Conservation (phyloP, 345 rosid species). For the Balakata baccata region DNA sequence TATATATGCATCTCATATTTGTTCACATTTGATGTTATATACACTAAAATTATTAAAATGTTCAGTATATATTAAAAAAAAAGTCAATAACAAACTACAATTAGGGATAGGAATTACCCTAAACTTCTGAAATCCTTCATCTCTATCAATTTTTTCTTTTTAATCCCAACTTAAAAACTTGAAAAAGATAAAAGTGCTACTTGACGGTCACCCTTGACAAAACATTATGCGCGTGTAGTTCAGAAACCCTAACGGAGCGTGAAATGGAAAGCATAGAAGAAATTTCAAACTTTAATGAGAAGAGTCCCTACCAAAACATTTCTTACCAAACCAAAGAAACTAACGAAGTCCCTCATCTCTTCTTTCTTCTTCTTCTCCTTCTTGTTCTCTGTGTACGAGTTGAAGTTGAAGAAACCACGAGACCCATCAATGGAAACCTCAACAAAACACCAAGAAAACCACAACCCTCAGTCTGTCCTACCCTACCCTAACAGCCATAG, state of each 20-base stretch:
- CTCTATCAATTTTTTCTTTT: no score
- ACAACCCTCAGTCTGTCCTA: conserved; percentile 31
- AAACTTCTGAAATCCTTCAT: no score
- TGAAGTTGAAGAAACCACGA: background rate
- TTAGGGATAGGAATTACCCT: no score
- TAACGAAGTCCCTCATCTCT: conserved; percentile 15
- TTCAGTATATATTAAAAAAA: no score
- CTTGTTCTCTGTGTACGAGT: background rate
- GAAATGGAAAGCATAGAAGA: background rate
- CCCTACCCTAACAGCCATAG: conserved; percentile 56
- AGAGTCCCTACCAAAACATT: conserved; percentile 48
- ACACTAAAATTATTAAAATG: no score
- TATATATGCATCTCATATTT: no score
- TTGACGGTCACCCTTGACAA: no score
- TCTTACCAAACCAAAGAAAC: conserved; percentile 56
- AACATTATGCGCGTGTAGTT: no score
- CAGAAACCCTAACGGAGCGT: background rate
- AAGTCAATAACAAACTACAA: no score
- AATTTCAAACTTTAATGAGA: conserved; percentile 14
- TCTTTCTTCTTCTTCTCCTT: background rate
- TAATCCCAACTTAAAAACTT: no score
- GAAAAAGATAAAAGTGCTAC: no score
- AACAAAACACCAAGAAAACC: conserved; percentile 40
- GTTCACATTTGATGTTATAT: no score
- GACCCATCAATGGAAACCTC: conserved; percentile 59